A percentile compares a stretch with the other conserved stretches of the same genome.
phyloP scores from a whole-genome alignment of 2,329 filamentous ascomycete genomes.

The Penicillium sp. region DNA sequence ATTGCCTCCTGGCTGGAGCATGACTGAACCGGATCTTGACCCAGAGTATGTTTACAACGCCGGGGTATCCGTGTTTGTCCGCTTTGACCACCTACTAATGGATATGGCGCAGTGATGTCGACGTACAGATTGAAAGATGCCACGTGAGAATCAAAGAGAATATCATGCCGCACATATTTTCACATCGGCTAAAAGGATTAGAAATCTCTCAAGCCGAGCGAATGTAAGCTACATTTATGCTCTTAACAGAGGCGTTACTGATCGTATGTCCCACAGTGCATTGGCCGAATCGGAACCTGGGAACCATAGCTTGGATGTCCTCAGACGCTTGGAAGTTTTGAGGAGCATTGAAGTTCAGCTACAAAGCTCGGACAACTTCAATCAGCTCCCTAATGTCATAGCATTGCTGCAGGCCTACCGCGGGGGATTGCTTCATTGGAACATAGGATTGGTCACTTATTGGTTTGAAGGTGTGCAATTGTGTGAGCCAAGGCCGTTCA shows the following conservation, averaged over 20 bases:
- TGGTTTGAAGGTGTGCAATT: slow-evolving; percentile 7
- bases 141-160: not conserved
- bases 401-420: slow-evolving; percentile 5
- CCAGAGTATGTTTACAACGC: not conserved
- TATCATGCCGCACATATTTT: slow-evolving; percentile 1
- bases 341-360: not conserved
- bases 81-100: not conserved
- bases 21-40: not conserved
- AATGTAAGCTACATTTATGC: not conserved
- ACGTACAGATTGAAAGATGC: slow-evolving; percentile 3
- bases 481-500: slow-evolving; percentile 5
- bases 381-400: slow-evolving; percentile 2
- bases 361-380: not conserved
- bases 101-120: not conserved
- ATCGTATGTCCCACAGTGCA: not conserved
- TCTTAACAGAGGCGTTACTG: not conserved
- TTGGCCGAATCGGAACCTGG: not conserved
- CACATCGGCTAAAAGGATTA: not conserved
- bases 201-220: not conserved
- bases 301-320: not conserved
- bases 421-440: not conserved
- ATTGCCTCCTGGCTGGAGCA: not conserved
- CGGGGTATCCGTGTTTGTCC: not conserved
- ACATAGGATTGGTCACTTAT: slow-evolving; percentile 2
- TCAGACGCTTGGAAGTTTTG: not conserved